Percentiles rank a stretch among this genome's conserved stretches.
These are phyloP conservation scores for Xylaria sp. DNA, from an alignment of 2,329 filamentous ascomycete species.

Conservation along the genomic window DNA sequence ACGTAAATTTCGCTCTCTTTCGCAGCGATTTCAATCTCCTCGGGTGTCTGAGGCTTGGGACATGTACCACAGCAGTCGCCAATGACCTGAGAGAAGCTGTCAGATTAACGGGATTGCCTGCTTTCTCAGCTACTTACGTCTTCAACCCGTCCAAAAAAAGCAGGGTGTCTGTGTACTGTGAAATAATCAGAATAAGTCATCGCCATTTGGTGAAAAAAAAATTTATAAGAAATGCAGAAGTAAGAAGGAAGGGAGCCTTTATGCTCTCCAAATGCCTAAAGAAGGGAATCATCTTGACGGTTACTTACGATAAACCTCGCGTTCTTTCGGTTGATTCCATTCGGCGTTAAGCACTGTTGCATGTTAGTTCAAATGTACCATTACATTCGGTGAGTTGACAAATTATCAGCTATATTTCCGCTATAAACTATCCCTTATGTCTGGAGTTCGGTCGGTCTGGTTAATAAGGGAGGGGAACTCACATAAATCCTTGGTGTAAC, in stretches of 20 bases:
- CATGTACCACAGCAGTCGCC: slow-evolving; percentile 86
- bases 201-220: not conserved
- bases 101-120: not conserved
- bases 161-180: slow-evolving; percentile 79
- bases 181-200: not conserved
- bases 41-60: slow-evolving; percentile 73
- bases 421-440: not conserved
- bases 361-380: slow-evolving; percentile 9
- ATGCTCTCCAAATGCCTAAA: not conserved
- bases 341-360: slow-evolving; percentile 77
- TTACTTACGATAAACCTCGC: slow-evolving; percentile 68
- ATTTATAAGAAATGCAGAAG: too few species aligned
- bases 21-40: slow-evolving; percentile 77
- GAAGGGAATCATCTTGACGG: not conserved
- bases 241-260: not conserved
- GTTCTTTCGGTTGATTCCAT: slow-evolving; percentile 82
- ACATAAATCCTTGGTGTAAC: slow-evolving; percentile 81
- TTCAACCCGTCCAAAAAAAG: slow-evolving; percentile 81
- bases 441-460: not conserved
- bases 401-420: not conserved
- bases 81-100: slow-evolving; percentile 60
- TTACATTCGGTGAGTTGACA: not conserved
- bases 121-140: slow-evolving; percentile 56
- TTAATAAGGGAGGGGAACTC: slow-evolving; percentile 35
- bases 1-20: slow-evolving; percentile 82